Base-by-base conservation (phyloP, 1,284 basidiomycete species). In the Filobasidium uniguttulatum region DNA sequence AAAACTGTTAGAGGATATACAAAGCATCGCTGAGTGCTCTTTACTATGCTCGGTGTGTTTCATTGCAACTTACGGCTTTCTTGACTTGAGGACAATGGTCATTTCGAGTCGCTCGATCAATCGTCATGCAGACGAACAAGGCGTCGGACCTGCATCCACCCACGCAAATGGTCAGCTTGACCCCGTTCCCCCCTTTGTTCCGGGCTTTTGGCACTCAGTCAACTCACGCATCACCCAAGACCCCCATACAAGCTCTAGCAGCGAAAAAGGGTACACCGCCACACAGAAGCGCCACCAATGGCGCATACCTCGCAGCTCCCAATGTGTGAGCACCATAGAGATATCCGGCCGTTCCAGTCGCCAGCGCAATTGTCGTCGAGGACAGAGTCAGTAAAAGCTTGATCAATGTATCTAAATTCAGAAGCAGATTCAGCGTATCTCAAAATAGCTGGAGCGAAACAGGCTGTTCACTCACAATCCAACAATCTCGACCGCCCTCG, bases 311-410 rank as follows among this genome's bases (percentile, higher is more conserved):
- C 0, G 87, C 86, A 12, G 81, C 81, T n/a, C 68, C 69, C 22
- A 91, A 70, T 0, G 83, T 82, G 64, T 90, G 88, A 4, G 85
- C 82, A 37, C 86, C 85, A 60, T 90, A 90, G 3, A 94, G 68
- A 64, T 91, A 94, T 0, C 86, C 85, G 10, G 78, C 73, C 30
- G 90, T 71, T 1, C 85, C 82, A 49, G 85, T 85, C 9, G 87
- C 83, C 57, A 89, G 76, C 3, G 71, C 46, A 76, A 90, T 71
- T 0, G 83, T 83, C 40, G 88, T 71, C 4, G 87, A 85, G 8
- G 83, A 79, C 28, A 89, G 75, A 20, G 70, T 69, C 20, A 75
- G 61, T 5, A 76, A 64, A 12, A 72, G 65, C 14, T 84, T 85
- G 59, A 91, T 75, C 48, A 90, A 68, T 1, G 83, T 79, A 55